Base-by-base conservation (phyloP, 345 rosid genomes). In the Populus pruinosa region DNA sequence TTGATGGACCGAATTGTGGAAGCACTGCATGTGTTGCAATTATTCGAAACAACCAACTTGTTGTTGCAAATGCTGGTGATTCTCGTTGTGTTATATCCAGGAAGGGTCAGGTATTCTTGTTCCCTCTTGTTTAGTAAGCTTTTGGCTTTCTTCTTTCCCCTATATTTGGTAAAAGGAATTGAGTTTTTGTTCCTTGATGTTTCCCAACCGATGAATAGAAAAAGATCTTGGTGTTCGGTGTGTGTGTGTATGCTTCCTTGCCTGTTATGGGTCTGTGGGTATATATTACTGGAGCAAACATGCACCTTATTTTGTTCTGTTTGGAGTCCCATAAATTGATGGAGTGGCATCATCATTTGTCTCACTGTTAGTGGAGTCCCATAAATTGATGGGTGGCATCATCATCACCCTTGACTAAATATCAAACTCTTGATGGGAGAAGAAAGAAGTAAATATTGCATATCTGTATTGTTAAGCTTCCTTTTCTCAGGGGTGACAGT, bases 61-160 rank as follows among this genome's bases (percentile, higher is more conserved):
- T 90, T 80, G 96, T 94, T 77, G 98, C 98, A 76, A 94, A 94
- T 87, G 98, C 98, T 33, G 98, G 98, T 67, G 98, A 94, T 85
- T 94, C 98, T 72, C 96, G 97, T 21, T 92, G 98, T 72, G 96
- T 94, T 66, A 87, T 94, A 82, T 94, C 97, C 75, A 88, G 94
- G 84, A 92, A 90, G 85, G 91, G 93, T 77, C 98, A 88, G 97
- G 99, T 95, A 90, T 70, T 72, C 72, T 77, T 33, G 6, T 82
- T 50, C 27, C 44, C n/a, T 36, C 43, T 55, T n/a, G 18, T 44
- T 29, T 78, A 31, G 14, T 43, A 29, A 39, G 21, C 39, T 61
- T 75, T 47, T 64, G n/a, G 64, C 29, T 79, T 27, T 4, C 21
- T n/a, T 76, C 16, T 14, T 69, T n/a, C 66, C 27, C 35, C 33